A percentile compares a stretch with the other conserved stretches of the same genome.
Conservation (phyloP, 2,329 filamentous ascomycete genomes). For the Fusarium lyarnte region DNA sequence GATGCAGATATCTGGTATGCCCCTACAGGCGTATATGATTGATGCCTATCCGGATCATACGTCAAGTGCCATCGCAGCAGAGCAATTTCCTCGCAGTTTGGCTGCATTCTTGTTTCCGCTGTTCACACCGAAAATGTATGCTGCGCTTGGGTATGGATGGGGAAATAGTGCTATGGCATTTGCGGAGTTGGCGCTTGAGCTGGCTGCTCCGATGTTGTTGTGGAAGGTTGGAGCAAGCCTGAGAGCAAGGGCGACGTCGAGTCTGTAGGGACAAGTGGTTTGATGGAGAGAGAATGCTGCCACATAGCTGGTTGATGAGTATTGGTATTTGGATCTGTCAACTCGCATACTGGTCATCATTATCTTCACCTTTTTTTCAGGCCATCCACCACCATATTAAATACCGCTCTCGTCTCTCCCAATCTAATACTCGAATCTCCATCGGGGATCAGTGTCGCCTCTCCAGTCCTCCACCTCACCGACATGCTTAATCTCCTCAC, state of each 20-base stretch:
- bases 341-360: background rate
- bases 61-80: slow-evolving; percentile 57
- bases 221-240: slow-evolving; percentile 53
- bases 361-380: rapidly evolving
- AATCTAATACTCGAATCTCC: slow-evolving; percentile 66
- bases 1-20: slow-evolving; percentile 46
- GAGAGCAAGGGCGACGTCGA: slow-evolving; percentile 27
- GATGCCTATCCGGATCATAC: slow-evolving; percentile 59
- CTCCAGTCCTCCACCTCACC: slow-evolving; percentile 63
- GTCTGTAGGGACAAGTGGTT: background rate
- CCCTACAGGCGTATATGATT: slow-evolving; percentile 52
- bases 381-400: rapidly evolving
- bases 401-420: rapidly evolving
- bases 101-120: slow-evolving; percentile 60
- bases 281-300: rapidly evolving
- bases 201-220: slow-evolving; percentile 52
- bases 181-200: slow-evolving; percentile 47
- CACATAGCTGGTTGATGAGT: rapidly evolving
- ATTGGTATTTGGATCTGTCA: background rate
- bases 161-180: slow-evolving; percentile 52
- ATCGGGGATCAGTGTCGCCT: slow-evolving; percentile 71
- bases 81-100: slow-evolving; percentile 57
- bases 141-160: slow-evolving; percentile 51
- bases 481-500: slow-evolving; percentile 58
- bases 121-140: slow-evolving; percentile 56